Evolutionary conservation across 306 rosid genomes (phyloP).

Genomic region (Ormosia semicastrata): DNA sequence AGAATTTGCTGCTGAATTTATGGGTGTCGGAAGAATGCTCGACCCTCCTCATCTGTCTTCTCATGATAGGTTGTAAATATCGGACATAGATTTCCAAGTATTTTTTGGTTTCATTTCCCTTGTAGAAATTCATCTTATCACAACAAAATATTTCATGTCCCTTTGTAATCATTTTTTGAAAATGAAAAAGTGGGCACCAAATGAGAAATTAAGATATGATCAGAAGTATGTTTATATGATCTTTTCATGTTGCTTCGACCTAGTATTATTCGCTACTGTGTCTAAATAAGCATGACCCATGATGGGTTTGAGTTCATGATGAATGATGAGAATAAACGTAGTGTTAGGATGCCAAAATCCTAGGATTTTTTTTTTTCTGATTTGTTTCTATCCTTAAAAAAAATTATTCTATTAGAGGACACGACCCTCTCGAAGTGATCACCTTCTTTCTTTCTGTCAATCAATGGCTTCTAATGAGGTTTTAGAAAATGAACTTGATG

Average conservation of each 20-base stretch:
- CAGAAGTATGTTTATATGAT: neutral
- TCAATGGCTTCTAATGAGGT: no score
- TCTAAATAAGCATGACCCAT: neutral
- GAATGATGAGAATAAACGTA: neutral
- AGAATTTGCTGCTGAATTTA: slow-evolving; percentile 67
- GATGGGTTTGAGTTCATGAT: neutral
- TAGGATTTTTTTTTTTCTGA: no score
- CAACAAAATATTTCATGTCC: neutral
- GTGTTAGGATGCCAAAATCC: neutral
- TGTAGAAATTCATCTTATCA: neutral
- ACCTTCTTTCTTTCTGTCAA: no score
- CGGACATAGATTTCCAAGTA: neutral
- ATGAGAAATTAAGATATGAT: neutral
- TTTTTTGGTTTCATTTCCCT: slow-evolving; percentile 4
- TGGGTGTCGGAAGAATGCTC: slow-evolving; percentile 32
- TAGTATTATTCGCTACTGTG: neutral
- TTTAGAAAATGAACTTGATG: no score
- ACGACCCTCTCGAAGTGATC: no score
- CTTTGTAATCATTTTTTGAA: neutral
- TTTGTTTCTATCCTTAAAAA: no score
- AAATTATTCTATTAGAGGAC: no score
- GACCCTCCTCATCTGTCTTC: slow-evolving; percentile 16
- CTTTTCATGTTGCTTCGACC: neutral
- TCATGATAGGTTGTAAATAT: slow-evolving; percentile 33
- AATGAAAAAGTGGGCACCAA: neutral